phyloP scores from a whole-genome alignment of 768 basidiomycete species.

The Suillus luteus region DNA sequence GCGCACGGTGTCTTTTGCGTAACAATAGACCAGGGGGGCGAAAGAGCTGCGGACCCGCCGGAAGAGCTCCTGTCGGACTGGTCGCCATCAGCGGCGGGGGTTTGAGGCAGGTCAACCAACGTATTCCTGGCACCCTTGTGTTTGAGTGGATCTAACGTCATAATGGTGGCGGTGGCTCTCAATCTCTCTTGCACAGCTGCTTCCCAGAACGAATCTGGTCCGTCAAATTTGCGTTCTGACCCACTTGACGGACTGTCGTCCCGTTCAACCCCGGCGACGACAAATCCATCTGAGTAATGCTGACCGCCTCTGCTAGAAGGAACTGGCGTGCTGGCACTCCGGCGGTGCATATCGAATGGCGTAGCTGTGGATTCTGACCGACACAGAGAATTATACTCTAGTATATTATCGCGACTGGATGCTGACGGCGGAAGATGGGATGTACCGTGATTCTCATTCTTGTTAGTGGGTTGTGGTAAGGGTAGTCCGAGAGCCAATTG shows the following conservation, averaged over 20 bases:
- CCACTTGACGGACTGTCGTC: background rate
- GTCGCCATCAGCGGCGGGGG: background rate
- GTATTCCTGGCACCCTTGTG: too few species aligned
- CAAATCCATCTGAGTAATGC: background rate
- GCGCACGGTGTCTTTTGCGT: background rate
- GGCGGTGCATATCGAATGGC: background rate
- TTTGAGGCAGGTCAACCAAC: background rate
- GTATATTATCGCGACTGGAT: background rate
- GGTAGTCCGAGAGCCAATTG: background rate
- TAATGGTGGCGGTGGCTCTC: background rate
- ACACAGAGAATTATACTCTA: background rate
- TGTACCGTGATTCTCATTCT: background rate
- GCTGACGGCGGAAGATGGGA: background rate
- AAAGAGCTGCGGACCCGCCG: too few species aligned
- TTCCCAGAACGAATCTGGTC: background rate
- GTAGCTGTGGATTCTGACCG: background rate
- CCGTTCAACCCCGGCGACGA: background rate
- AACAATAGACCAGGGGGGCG: background rate
- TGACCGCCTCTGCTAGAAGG: background rate
- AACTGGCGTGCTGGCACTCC: conserved; percentile 1
- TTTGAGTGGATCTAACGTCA: background rate
- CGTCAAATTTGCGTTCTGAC: background rate
- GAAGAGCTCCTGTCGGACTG: background rate
- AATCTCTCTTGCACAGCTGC: conserved; percentile 1
- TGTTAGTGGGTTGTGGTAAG: background rate